A percentile compares a stretch with the other conserved stretches of the same genome.
phyloP scores from a whole-genome alignment of 129 eudicot species.

The Chrysanthemum lavandulifolium region DNA sequence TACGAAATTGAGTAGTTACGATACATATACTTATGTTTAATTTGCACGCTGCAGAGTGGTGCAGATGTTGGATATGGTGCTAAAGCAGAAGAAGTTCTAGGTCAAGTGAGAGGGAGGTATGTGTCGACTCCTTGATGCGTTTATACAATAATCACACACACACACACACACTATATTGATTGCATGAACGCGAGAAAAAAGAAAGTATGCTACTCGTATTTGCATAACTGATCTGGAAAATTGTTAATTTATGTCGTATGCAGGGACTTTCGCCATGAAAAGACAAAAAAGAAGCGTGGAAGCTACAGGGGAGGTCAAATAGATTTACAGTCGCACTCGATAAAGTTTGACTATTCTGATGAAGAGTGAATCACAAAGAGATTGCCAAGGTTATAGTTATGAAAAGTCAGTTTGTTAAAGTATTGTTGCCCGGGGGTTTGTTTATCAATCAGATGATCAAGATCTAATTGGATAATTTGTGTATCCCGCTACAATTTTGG shows the following conservation, averaged over 20 bases:
- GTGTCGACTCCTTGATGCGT: constrained; percentile 3
- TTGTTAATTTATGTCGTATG: neutral
- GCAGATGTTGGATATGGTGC: constrained; percentile 93
- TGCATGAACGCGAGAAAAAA: too few relatives aligned
- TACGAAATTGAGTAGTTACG: neutral
- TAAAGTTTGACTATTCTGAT: constrained; percentile 70
- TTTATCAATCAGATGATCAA: neutral
- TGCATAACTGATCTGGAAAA: neutral
- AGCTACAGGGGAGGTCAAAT: constrained; percentile 89
- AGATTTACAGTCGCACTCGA: constrained; percentile 75
- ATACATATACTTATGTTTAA: neutral
- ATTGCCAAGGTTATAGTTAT: neutral
- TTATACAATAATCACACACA: neutral
- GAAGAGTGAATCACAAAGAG: constrained; percentile 38
- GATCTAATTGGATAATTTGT: constrained; percentile 1
- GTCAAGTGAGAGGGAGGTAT: constrained; percentile 94
- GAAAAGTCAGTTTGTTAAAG: neutral
- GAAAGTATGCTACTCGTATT: too few relatives aligned
- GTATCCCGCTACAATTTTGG: neutral
- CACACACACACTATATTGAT: too few relatives aligned
- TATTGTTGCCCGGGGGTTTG: neutral
- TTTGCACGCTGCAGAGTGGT: constrained; percentile 58
- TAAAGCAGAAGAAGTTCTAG: constrained; percentile 91
- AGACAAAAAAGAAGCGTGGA: constrained; percentile 97
- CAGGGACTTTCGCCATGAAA: constrained; percentile 93